Evolutionary conservation across 2,329 filamentous ascomycete genomes (phyloP).

Genomic region (Fusarium virguliforme): DNA sequence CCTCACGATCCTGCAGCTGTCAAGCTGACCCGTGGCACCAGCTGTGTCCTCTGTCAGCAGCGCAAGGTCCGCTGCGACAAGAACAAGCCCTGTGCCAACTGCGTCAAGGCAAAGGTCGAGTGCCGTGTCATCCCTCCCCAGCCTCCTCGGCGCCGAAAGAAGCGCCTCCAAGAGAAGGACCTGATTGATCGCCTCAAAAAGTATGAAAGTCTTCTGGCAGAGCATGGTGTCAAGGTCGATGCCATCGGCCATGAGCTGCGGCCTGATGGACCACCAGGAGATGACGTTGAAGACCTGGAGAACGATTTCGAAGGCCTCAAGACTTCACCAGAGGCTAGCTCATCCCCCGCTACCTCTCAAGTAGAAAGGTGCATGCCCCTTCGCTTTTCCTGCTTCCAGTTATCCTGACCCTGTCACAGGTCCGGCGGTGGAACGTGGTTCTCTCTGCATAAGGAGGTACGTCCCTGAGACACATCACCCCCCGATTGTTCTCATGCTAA

Average conservation of each 20-base stretch:
- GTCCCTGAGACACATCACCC: constrained; percentile 25
- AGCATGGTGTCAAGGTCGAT: constrained; percentile 79
- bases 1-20: constrained; percentile 61
- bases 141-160: constrained; percentile 72
- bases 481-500: constrained; percentile 21
- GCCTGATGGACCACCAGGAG: constrained; percentile 54
- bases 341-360: constrained; percentile 54
- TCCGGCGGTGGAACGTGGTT: constrained; percentile 60
- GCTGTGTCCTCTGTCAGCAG: constrained; percentile 82
- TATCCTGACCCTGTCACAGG: constrained; percentile 33
- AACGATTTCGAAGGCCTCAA: constrained; percentile 70
- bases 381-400: background rate
- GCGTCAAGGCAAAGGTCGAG: constrained; percentile 73
- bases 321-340: constrained; percentile 66
- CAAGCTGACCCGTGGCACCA: constrained; percentile 73
- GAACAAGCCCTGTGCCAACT: constrained; percentile 80
- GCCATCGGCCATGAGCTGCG: constrained; percentile 69
- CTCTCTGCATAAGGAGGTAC: constrained; percentile 68
- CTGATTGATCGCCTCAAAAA: constrained; percentile 78
- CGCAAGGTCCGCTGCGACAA: constrained; percentile 84
- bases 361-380: constrained; percentile 48
- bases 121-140: constrained; percentile 73
- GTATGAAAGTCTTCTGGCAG: constrained; percentile 77
- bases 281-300: constrained; percentile 72
- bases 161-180: constrained; percentile 78